phyloP scores from a whole-genome alignment of 2,329 filamentous ascomycete species.

The Penicillium sumatraense region DNA sequence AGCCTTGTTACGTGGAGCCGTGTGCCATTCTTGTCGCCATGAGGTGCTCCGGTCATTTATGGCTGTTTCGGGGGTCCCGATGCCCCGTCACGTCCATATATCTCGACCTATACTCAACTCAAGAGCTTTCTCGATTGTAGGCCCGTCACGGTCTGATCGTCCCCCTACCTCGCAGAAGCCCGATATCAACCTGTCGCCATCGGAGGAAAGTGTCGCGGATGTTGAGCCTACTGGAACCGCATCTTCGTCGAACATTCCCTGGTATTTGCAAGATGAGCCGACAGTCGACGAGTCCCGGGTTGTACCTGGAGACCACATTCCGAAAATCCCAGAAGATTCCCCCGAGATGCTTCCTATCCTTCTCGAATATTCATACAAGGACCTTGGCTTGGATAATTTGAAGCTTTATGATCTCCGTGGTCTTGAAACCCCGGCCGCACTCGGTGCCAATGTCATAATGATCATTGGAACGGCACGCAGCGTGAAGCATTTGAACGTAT shows the following conservation, averaged over 20 bases:
- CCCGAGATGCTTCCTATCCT: conserved; percentile 74
- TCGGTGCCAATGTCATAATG: conserved; percentile 91
- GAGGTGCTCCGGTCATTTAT: conserved; percentile 35
- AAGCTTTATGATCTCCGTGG: conserved; percentile 79
- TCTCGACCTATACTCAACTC: conserved; percentile 19
- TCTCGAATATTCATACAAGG: conserved; percentile 77
- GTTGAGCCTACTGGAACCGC: conserved; percentile 4
- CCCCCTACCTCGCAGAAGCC: conserved; percentile 20
- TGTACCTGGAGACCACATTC: conserved; percentile 61
- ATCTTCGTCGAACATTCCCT: conserved; percentile 59
- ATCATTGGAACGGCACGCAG: conserved; percentile 87
- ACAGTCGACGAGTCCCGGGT: conserved; percentile 44
- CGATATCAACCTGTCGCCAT: conserved; percentile 15
- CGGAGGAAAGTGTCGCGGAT: conserved; percentile 9
- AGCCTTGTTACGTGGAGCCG: conserved; percentile 34
- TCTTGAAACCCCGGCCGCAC: conserved; percentile 82
- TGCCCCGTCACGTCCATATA: conserved; percentile 23
- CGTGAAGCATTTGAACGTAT: conserved; percentile 90
- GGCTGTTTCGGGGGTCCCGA: conserved; percentile 31
- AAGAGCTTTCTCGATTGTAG: conserved; percentile 30
- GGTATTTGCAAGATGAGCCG: conserved; percentile 77
- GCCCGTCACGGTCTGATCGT: conserved; percentile 29
- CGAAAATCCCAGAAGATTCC: conserved; percentile 68
- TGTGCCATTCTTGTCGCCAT: conserved; percentile 36
- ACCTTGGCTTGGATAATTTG: conserved; percentile 84